phyloP scores from a whole-genome alignment of 805 yeast genomes.

The Wickerhamomyces alni region DNA sequence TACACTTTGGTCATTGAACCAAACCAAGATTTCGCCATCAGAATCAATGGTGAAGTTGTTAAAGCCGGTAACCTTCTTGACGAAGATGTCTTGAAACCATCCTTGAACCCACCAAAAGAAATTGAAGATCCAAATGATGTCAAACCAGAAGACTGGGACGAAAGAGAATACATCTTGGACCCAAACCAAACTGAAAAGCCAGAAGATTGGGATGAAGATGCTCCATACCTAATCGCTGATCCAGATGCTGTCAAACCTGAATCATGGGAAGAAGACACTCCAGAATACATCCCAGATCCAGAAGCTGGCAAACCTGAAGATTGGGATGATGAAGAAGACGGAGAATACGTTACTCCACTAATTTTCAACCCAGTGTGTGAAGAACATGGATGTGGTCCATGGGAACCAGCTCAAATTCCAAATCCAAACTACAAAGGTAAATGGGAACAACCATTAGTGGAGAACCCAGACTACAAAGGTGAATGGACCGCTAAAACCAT shows the following conservation, averaged over 20 bases:
- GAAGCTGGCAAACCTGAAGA: constrained; percentile 59
- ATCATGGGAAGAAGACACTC: constrained; percentile 70
- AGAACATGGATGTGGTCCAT: constrained; percentile 71
- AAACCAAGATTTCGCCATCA: constrained; percentile 66
- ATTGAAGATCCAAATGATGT: constrained; percentile 49
- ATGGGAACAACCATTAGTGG: constrained; percentile 64
- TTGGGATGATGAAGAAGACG: constrained; percentile 91
- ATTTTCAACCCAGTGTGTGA: constrained; percentile 72
- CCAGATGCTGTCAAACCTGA: constrained; percentile 64
- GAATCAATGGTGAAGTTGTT: constrained; percentile 73
- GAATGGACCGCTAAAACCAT: constrained; percentile 65
- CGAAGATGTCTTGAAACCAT: constrained; percentile 52
- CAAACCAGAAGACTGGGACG: constrained; percentile 85
- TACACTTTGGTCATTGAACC: constrained; percentile 73
- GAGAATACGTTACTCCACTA: constrained; percentile 71
- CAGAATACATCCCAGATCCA: constrained; percentile 60
- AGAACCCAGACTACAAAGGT: constrained; percentile 76
- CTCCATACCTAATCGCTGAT: constrained; percentile 60
- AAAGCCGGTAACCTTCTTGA: constrained; percentile 64
- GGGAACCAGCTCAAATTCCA: constrained; percentile 61
- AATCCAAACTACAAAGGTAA: constrained; percentile 74
- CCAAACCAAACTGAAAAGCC: constrained; percentile 63
- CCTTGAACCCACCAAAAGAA: constrained; percentile 59
- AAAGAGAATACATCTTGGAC: constrained; percentile 59
- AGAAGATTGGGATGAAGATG: constrained; percentile 76